Evolutionary conservation across 805 yeast species (phyloP), one percentile per base, ranked within the genome.

Genomic region (Kazachstania viticola): DNA sequence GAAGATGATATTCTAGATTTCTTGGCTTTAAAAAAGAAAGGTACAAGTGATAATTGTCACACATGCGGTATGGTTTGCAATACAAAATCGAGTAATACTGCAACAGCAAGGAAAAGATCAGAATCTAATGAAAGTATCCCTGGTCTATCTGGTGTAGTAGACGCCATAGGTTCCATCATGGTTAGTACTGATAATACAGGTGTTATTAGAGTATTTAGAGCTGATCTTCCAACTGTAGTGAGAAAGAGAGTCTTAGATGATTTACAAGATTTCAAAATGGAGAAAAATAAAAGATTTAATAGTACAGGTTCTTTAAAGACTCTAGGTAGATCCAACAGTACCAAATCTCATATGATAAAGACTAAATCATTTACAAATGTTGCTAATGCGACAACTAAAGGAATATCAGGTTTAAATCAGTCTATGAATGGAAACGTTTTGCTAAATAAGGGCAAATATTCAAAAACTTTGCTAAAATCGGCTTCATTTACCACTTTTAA

Each of bases 121-220:
- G 6, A 6, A 13, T 9, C 14, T 9, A 9, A 23, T 9, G 11
- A 19, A 8, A 8, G 9, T 9, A 23, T n/a, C 26, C 16, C 32
- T 5, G 23, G 29, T 21, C 17, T 30, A 13, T 15, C 57, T 21
- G 45, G 54, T 14, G 48, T 47, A 18, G 50, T 45, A 14, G 51
- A 53, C 11, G 46, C 48, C 8, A 54, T 62, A 25, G 67, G 66
- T 1, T 44, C 56, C 0, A 75, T 84, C 27, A 70, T 84, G 12
- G 75, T 85, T 2, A 76, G 91, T 1, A 73, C 88, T 0, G 96
- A 85, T 54, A 71, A 70, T 34, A 56, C 62, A 15, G 95, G 95
- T 0, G 42, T 66, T 2, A 79, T 85, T 19, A 57, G 91, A 28
- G 79, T 85, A 0, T 81, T 80, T 51, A 64, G 96, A 47, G 78